Evolutionary conservation across 495 filamentous ascomycete genomes (phyloP).

Genomic region (Penicillium pulvis): DNA sequence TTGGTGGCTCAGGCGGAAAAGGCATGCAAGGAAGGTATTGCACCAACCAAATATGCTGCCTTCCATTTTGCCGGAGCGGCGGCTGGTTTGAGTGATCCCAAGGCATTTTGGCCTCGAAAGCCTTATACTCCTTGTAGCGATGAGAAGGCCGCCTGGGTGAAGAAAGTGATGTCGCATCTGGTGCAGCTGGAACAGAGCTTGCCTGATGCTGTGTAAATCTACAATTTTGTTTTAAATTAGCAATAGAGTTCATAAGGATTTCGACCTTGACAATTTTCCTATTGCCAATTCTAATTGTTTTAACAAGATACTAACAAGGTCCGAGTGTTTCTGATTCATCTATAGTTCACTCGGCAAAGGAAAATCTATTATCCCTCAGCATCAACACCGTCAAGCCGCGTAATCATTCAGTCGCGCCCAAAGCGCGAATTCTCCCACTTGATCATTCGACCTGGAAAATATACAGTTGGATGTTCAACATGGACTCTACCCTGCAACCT

Average conservation of each 20-base stretch:
- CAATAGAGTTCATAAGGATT: neutral
- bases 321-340: no score
- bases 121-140: slow-evolving; percentile 24
- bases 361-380: neutral
- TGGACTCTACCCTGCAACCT: neutral
- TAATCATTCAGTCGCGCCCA: neutral
- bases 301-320: no score
- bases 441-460: no score
- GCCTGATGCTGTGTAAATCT: slow-evolving; percentile 24
- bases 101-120: slow-evolving; percentile 29
- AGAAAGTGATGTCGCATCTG: slow-evolving; percentile 27
- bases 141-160: slow-evolving; percentile 28
- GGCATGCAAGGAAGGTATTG: slow-evolving; percentile 75
- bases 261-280: no score
- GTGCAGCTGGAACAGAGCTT: slow-evolving; percentile 23
- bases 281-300: no score
- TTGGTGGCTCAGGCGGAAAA: slow-evolving; percentile 76
- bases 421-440: neutral
- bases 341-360: neutral
- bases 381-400: neutral
- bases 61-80: slow-evolving; percentile 32
- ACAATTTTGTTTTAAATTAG: neutral
- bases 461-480: neutral
- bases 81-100: slow-evolving; percentile 20
- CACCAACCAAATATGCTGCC: slow-evolving; percentile 62